Evolutionary conservation across 2,329 filamentous ascomycete species (phyloP).

Genomic region (Beauveria australis): DNA sequence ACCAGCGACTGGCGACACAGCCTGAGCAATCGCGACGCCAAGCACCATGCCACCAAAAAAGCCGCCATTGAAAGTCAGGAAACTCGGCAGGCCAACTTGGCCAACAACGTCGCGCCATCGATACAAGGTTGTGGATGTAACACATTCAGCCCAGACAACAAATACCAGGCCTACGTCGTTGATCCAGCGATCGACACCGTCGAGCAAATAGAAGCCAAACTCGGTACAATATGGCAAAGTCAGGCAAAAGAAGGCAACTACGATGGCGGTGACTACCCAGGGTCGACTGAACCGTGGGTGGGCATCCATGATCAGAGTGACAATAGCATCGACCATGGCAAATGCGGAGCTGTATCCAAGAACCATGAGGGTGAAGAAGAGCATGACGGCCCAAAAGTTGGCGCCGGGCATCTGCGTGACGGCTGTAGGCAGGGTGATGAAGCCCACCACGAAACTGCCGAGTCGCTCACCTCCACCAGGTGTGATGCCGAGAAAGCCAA

Average conservation of each 20-base stretch:
- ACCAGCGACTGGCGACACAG: slow-evolving; percentile 33
- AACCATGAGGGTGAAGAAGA: slow-evolving; percentile 51
- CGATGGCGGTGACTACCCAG: slow-evolving; percentile 40
- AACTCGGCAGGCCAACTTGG: slow-evolving; percentile 35
- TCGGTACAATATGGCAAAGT: slow-evolving; percentile 49
- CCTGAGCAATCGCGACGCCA: slow-evolving; percentile 42
- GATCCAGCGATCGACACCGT: slow-evolving; percentile 47
- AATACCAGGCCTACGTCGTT: slow-evolving; percentile 48
- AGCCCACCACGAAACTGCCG: slow-evolving; percentile 49
- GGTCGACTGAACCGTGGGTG: slow-evolving; percentile 39
- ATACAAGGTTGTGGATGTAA: slow-evolving; percentile 44
- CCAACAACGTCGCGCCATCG: slow-evolving; percentile 39
- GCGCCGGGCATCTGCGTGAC: slow-evolving; percentile 48
- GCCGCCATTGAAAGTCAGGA: slow-evolving; percentile 39
- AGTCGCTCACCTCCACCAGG: slow-evolving; percentile 32
- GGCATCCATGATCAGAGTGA: slow-evolving; percentile 45
- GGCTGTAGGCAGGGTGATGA: slow-evolving; percentile 48
- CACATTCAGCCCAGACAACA: slow-evolving; percentile 44
- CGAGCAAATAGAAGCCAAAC: slow-evolving; percentile 47
- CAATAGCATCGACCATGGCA: slow-evolving; percentile 49
- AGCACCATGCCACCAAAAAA: slow-evolving; percentile 46
- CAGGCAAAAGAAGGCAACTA: slow-evolving; percentile 42
- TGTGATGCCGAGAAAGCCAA: slow-evolving; percentile 35
- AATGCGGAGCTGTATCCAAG: slow-evolving; percentile 51
- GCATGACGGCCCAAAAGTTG: slow-evolving; percentile 49